Evolutionary conservation across 371 early-diverging fungal genomes (phyloP).

Genomic region (Mucor irregularis): DNA sequence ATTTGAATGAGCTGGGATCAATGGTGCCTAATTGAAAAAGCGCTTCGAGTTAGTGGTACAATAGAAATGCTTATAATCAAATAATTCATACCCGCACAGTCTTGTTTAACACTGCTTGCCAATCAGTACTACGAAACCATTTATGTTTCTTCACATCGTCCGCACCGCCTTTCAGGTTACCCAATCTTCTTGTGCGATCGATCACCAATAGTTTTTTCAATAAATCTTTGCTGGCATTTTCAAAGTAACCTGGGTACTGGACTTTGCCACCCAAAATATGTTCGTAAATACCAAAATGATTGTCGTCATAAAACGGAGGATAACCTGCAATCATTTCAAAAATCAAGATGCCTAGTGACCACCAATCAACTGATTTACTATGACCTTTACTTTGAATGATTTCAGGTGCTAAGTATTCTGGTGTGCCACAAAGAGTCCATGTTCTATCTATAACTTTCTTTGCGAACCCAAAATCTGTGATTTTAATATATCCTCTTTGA

Average conservation of each 20-base stretch:
- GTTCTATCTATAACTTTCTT: slow-evolving; percentile 81
- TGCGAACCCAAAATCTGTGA: slow-evolving; percentile 99
- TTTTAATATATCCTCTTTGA: slow-evolving; percentile 91
- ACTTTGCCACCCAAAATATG: slow-evolving; percentile 77
- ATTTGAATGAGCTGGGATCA: slow-evolving; percentile 61
- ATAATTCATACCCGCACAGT: slow-evolving; percentile 57
- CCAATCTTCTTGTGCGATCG: slow-evolving; percentile 77
- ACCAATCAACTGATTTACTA: slow-evolving; percentile 97
- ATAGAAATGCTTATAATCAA: slow-evolving; percentile 45
- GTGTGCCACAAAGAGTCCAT: slow-evolving; percentile 98
- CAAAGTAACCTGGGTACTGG: slow-evolving; percentile 76
- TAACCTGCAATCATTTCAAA: slow-evolving; percentile 95
- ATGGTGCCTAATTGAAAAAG: slow-evolving; percentile 58
- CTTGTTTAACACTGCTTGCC: slow-evolving; percentile 74
- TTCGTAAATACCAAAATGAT: slow-evolving; percentile 85
- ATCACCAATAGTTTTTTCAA: slow-evolving; percentile 75
- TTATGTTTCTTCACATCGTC: slow-evolving; percentile 80
- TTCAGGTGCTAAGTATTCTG: slow-evolving; percentile 98
- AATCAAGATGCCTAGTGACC: slow-evolving; percentile 96
- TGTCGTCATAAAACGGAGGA: slow-evolving; percentile 97
- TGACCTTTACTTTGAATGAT: slow-evolving; percentile 98
- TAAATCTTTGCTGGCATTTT: slow-evolving; percentile 76
- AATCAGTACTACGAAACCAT: slow-evolving; percentile 87
- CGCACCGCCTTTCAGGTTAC: slow-evolving; percentile 56
- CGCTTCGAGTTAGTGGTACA: slow-evolving; percentile 32